A percentile compares a stretch with the other conserved stretches of the same genome.
Conservation (phyloP, 208 protist species). For the Wallacemonas sp. region DNA sequence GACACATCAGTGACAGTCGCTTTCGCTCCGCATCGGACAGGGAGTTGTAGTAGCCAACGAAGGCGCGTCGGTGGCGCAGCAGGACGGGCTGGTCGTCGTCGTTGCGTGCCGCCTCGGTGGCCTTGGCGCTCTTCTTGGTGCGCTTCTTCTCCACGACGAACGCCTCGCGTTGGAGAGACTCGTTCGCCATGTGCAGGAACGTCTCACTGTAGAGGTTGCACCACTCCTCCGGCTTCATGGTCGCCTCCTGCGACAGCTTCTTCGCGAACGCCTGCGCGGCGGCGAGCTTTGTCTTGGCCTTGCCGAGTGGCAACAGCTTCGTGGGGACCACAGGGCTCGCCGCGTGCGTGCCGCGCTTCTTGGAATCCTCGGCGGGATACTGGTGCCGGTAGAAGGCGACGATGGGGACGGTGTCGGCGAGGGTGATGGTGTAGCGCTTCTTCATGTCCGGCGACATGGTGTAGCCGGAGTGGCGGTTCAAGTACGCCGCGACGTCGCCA, state of each 20-base stretch:
- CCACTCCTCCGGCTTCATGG: slow-evolving; percentile 90
- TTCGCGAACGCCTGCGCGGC: slow-evolving; percentile 63
- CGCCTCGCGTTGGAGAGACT: slow-evolving; percentile 69
- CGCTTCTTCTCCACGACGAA: slow-evolving; percentile 29
- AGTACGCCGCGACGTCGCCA: slow-evolving; percentile 37
- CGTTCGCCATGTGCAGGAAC: slow-evolving; percentile 82
- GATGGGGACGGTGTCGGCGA: slow-evolving; percentile 81
- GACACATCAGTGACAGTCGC: slow-evolving; percentile 77
- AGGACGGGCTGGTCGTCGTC: slow-evolving; percentile 78
- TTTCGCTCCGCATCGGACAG: slow-evolving; percentile 67
- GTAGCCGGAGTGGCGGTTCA: slow-evolving; percentile 56
- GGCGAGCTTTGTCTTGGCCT: slow-evolving; percentile 38
- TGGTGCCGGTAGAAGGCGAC: slow-evolving; percentile 78
- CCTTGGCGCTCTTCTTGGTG: slow-evolving; percentile 31
- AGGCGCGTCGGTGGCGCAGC: slow-evolving; percentile 77
- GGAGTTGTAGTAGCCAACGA: slow-evolving; percentile 86
- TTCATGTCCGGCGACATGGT: slow-evolving; percentile 22
- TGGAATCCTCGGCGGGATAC: slow-evolving; percentile 38
- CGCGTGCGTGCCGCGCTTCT: background rate
- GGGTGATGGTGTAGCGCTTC: slow-evolving; percentile 71
- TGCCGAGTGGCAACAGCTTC: slow-evolving; percentile 47
- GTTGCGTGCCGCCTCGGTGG: slow-evolving; percentile 14
- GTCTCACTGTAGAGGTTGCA: slow-evolving; percentile 85
- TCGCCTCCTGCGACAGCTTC: slow-evolving; percentile 66
- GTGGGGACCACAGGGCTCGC: slow-evolving; percentile 53